These are phyloP conservation scores for Yamadazyma diddensiae DNA, from an alignment of 1,139 yeast species.

Conservation along the genomic window DNA sequence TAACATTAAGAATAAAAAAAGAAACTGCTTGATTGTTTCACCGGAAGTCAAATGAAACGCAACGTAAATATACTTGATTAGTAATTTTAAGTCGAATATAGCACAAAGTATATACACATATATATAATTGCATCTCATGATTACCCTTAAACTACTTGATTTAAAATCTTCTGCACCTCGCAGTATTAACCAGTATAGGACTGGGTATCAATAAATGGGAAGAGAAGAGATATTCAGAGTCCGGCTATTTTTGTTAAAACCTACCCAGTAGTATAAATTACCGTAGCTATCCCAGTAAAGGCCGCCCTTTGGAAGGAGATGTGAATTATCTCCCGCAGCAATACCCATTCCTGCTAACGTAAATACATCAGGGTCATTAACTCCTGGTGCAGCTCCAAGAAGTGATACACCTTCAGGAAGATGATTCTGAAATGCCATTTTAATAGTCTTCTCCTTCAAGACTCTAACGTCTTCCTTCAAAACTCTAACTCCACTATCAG, in stretches of 20 bases:
- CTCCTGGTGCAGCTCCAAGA: constrained; percentile 17
- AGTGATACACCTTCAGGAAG: constrained; percentile 26
- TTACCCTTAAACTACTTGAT: too few species aligned
- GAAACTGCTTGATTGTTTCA: too few species aligned
- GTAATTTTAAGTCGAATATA: too few species aligned
- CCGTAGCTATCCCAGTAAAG: constrained; percentile 48
- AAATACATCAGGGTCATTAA: constrained; percentile 63
- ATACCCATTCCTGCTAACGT: constrained; percentile 73
- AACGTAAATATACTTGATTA: too few species aligned
- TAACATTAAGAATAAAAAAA: too few species aligned
- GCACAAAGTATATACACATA: too few species aligned
- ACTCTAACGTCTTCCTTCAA: constrained; percentile 30
- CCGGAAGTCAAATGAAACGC: too few species aligned
- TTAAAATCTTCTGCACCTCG: too few species aligned
- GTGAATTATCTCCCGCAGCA: constrained; percentile 37
- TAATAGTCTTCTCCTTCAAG: constrained; percentile 27
- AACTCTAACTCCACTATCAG: constrained; percentile 33
- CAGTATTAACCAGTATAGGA: too few species aligned
- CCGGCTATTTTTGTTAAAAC: constrained; percentile 41
- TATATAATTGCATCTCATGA: too few species aligned
- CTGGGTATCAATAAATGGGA: constrained; percentile 15
- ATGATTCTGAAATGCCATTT: constrained; percentile 32
- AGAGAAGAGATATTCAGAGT: constrained; percentile 27
- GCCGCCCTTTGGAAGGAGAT: constrained; percentile 41
- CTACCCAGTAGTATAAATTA: constrained; percentile 47